These are phyloP conservation scores for Candida takata DNA, from an alignment of 805 yeast genomes.

Conservation along the genomic window DNA sequence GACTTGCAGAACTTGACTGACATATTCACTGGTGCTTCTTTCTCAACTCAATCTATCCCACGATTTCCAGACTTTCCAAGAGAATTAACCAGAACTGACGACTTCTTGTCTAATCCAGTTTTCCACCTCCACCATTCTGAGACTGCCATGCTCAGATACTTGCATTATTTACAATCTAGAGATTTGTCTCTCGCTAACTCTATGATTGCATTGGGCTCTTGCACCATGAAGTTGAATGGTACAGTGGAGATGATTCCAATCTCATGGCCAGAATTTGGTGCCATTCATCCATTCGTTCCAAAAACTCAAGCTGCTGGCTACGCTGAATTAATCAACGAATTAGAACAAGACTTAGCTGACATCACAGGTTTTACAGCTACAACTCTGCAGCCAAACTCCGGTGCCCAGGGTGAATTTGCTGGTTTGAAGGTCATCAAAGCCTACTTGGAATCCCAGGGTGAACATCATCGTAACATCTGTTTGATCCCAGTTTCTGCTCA, in stretches of 20 bases:
- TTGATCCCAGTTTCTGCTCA: slow-evolving; percentile 96
- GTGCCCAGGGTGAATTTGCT: slow-evolving; percentile 97
- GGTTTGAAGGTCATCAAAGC: slow-evolving; percentile 83
- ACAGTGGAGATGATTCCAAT: slow-evolving; percentile 93
- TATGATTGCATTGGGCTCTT: slow-evolving; percentile 96
- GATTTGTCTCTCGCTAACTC: slow-evolving; percentile 92
- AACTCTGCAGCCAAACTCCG: slow-evolving; percentile 93
- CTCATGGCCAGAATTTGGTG: slow-evolving; percentile 88
- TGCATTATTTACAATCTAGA: slow-evolving; percentile 76
- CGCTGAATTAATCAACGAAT: slow-evolving; percentile 61
- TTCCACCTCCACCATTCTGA: slow-evolving; percentile 89
- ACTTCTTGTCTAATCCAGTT: slow-evolving; percentile 61
- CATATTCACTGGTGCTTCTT: slow-evolving; percentile 45
- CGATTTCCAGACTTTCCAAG: slow-evolving; percentile 45
- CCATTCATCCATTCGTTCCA: slow-evolving; percentile 92
- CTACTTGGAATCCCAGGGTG: slow-evolving; percentile 65
- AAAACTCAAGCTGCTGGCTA: slow-evolving; percentile 85
- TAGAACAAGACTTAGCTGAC: slow-evolving; percentile 78
- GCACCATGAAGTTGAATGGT: slow-evolving; percentile 96
- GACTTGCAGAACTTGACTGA: slow-evolving; percentile 55
- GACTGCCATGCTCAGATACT: slow-evolving; percentile 88
- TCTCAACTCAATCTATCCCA: slow-evolving; percentile 18
- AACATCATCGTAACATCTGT: slow-evolving; percentile 73
- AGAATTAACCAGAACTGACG: slow-evolving; percentile 47
- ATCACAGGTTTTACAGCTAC: slow-evolving; percentile 92